Conservation (phyloP, 768 basidiomycete genomes). For the Mycena rosella region DNA sequence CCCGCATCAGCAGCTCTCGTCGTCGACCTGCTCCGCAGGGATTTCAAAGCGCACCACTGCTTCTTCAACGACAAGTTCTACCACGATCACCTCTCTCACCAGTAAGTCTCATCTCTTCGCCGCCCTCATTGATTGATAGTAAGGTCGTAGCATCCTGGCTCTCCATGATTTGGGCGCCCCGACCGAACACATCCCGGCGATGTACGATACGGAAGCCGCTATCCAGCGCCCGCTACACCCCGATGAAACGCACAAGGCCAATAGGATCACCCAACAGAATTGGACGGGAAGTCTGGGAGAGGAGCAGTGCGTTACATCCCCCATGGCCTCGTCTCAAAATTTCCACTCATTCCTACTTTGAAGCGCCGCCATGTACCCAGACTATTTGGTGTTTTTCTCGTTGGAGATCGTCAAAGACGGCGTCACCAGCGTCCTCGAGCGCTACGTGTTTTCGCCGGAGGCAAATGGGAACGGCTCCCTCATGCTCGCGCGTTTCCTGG, state of each 20-base stretch:
- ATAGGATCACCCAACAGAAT: conserved; percentile 8
- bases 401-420: conserved; percentile 54
- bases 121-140: not conserved
- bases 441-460: conserved; percentile 57
- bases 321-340: not conserved
- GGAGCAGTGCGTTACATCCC: not conserved
- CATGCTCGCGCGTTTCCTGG: conserved; percentile 45
- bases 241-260: not conserved
- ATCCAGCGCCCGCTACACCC: conserved; percentile 4
- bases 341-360: not conserved
- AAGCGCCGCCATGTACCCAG: conserved; percentile 25
- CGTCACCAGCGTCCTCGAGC: conserved; percentile 56
- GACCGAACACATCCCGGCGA: conserved; percentile 6
- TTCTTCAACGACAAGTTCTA: conserved; percentile 21
- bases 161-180: conserved; percentile 21
- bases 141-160: conserved; percentile 7
- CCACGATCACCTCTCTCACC: conserved; percentile 26
- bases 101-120: not conserved
- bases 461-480: conserved; percentile 48
- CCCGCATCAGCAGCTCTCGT: conserved; percentile 11
- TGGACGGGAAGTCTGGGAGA: conserved; percentile 13
- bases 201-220: conserved; percentile 11
- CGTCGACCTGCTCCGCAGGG: conserved; percentile 10
- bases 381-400: conserved; percentile 54
- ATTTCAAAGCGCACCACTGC: conserved; percentile 22